Conservation (phyloP, 257 asterid species). For the Solanum chilense region DNA sequence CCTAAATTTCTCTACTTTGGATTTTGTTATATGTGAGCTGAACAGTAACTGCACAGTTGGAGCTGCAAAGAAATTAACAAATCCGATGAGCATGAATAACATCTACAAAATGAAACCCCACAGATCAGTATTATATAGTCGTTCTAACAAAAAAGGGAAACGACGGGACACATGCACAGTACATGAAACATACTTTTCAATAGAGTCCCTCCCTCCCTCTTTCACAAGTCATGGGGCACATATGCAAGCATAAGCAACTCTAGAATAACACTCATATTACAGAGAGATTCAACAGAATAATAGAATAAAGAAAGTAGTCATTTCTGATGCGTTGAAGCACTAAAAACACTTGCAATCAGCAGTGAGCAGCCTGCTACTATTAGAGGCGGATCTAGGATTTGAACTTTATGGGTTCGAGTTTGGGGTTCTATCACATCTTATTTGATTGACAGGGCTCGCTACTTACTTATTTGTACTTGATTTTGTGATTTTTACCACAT, state of each 20-base stretch:
- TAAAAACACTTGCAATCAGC: neutral
- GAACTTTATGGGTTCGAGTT: neutral
- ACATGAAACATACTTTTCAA: neutral
- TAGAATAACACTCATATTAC: neutral
- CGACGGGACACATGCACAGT: neutral
- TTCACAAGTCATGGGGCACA: neutral
- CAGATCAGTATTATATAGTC: neutral
- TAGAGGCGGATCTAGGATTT: neutral
- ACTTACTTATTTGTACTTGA: neutral
- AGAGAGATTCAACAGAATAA: neutral
- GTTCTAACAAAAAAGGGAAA: neutral
- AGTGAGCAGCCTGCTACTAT: neutral
- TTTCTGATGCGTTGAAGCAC: neutral
- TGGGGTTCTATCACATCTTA: neutral
- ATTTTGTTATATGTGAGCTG: conserved; percentile 56
- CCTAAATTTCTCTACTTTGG: conserved; percentile 71
- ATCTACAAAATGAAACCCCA: neutral
- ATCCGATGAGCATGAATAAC: neutral
- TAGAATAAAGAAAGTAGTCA: neutral
- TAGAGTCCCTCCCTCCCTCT: neutral
- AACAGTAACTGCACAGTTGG: conserved; percentile 74
- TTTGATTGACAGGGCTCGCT: neutral
- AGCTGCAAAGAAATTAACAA: conserved; percentile 39
- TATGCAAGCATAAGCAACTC: neutral
- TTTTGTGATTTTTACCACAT: neutral